These are phyloP conservation scores for Aleurites moluccanus DNA, from an alignment of 441 rosid genomes.

Conservation along the genomic window DNA sequence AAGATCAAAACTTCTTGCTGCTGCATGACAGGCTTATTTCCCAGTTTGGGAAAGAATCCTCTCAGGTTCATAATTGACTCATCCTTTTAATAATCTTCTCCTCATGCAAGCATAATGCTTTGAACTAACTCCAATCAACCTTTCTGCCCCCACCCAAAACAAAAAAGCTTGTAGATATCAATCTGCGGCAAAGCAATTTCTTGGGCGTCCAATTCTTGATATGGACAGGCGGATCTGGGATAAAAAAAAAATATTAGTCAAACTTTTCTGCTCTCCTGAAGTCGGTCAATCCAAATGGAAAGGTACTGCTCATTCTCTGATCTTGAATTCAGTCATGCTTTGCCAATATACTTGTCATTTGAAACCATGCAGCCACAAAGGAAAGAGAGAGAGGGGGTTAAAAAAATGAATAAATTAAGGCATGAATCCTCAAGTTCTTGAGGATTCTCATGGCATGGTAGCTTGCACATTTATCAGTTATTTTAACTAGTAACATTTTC, in stretches of 20 bases:
- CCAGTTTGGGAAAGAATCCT: slow-evolving; percentile 43
- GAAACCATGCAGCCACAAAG: not conserved
- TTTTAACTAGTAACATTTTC: not conserved
- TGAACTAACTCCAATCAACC: too few relatives aligned
- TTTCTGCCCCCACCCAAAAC: slow-evolving; percentile 21
- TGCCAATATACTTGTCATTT: not conserved
- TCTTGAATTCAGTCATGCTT: not conserved
- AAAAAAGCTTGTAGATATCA: slow-evolving; percentile 47
- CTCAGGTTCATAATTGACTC: slow-evolving; percentile 40
- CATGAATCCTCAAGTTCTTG: too few relatives aligned
- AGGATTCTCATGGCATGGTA: too few relatives aligned
- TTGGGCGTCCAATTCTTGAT: slow-evolving; percentile 61
- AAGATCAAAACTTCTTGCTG: slow-evolving; percentile 51
- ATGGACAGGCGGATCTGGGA: slow-evolving; percentile 60
- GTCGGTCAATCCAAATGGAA: slow-evolving; percentile 35
- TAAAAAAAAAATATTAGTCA: slow-evolving; percentile 54
- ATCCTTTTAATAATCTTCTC: not conserved
- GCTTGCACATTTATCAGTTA: too few relatives aligned
- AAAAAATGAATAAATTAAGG: too few relatives aligned
- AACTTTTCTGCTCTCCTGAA: slow-evolving; percentile 45
- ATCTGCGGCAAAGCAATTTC: slow-evolving; percentile 50
- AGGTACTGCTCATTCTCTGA: slow-evolving; percentile 29
- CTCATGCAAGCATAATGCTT: not conserved
- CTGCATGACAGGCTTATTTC: slow-evolving; percentile 68
- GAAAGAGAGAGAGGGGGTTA: too few relatives aligned